These are phyloP conservation scores for Punica granatum DNA, from an alignment of 345 rosid species.

Conservation along the genomic window DNA sequence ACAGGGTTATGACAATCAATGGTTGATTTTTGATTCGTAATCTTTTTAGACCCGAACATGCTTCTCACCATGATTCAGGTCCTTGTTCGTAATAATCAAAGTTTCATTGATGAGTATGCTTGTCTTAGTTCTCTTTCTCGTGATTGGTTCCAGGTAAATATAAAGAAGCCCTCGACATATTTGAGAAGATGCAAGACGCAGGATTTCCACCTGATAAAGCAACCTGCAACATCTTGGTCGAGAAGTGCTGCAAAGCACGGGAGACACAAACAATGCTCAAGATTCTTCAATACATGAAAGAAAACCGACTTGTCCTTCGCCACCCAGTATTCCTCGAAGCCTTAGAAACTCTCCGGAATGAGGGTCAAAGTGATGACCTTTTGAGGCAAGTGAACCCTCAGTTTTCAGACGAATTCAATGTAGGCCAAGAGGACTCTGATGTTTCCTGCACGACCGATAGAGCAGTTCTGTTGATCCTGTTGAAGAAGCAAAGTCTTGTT, in stretches of 20 bases:
- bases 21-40: too few relatives aligned
- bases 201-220: slow-evolving; percentile 86
- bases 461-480: slow-evolving; percentile 39
- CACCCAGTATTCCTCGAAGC: slow-evolving; percentile 61
- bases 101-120: not conserved
- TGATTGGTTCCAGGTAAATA: slow-evolving; percentile 49
- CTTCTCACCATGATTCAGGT: not conserved
- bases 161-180: slow-evolving; percentile 60
- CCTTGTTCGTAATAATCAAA: not conserved
- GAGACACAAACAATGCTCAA: slow-evolving; percentile 33
- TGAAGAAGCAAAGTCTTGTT: slow-evolving; percentile 54
- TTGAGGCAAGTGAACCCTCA: slow-evolving; percentile 68
- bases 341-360: slow-evolving; percentile 32
- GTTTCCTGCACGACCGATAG: slow-evolving; percentile 27
- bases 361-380: slow-evolving; percentile 43
- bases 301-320: slow-evolving; percentile 46
- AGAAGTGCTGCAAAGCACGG: slow-evolving; percentile 53
- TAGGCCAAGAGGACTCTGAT: slow-evolving; percentile 15
- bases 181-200: slow-evolving; percentile 70
- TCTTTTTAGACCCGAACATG: too few relatives aligned
- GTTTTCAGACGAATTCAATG: slow-evolving; percentile 27
- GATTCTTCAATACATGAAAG: slow-evolving; percentile 63
- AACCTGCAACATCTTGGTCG: slow-evolving; percentile 71
- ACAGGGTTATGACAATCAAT: too few relatives aligned
- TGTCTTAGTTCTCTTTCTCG: slow-evolving; percentile 5